Evolutionary conservation across 179 eudicot species (phyloP), one percentile per base, ranked within the genome.

Genomic region (Carnegiea gigantea): DNA sequence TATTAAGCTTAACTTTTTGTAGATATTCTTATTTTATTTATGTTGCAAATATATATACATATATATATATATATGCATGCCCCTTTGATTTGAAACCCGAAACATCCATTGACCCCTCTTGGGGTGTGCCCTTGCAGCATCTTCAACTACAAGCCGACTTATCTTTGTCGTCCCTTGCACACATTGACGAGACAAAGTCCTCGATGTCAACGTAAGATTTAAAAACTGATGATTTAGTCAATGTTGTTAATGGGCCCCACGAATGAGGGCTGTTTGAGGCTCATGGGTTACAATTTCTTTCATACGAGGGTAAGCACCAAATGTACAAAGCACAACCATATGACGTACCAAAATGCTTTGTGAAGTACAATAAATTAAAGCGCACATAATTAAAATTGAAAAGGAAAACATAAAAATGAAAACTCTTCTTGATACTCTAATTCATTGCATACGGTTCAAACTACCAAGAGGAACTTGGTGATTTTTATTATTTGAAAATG

Each of bases 311-410:
- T 84, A 74, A 60, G n/a, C 71, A 81, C 76, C 72, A 81, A 75
- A 67, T 75, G 76, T 78, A 75, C 79, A 78, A 81, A 85, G n/a
- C n/a, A n/a, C n/a, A n/a, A n/a, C n/a, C 68, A 81, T 81, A 79
- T 77, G 77, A 82, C 70, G 59, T 73, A 81, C 84, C 87, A 85
- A 81, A 73, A 24, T 53, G 60, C 60, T 13, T 53, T 17, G 60
- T 11, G 12, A 1, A 0, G 60, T 53, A 53, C 12, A 53, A 1
- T 53, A 14, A n/a, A n/a, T n/a, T n/a, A 53, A 53, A 20, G 60
- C 2, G 20, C 10, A 53, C 20, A 73, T 80, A 76, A 80, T 38
- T 38, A 38, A 2, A 38, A 38, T 38, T 38, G 4, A 38, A 38
- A 38, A 38, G 40, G 40, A 76, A 80, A 46, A 60, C 57, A 75